Evolutionary conservation across 345 rosid genomes (phyloP), one percentile per base, ranked within the genome.

Genomic region (Bruguiera parviflora): DNA sequence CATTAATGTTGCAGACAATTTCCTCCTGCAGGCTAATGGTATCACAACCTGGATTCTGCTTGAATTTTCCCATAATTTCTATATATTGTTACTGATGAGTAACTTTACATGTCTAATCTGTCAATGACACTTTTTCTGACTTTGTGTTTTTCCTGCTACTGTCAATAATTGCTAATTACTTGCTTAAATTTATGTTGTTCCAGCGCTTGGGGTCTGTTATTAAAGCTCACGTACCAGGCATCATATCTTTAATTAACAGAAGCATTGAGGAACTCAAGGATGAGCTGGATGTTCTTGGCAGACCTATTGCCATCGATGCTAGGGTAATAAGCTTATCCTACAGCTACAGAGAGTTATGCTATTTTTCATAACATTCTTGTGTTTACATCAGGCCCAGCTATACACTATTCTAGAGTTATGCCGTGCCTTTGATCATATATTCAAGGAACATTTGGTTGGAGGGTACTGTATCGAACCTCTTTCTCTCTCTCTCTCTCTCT

Each of bases 401-500:
- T 87, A 89, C 79, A 87, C 86, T 39, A 84, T 93, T 65, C 71
- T 93, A 80, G 97, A 87, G 78, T 77, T 93, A 37, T 90, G 97
- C 55, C 90, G 94, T 67, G 96, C 93, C 70, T 90, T 93, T 58
- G 98, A 93, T 77, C 82, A 80, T 68, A 82, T 90, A 78, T 93
- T 90, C 81, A 93, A 90, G 86, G 98, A 93, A 77, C 98, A 93
- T 76, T 61, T 93, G 73, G 93, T 90, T 82, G 98, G 98, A 76
- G 96, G 98, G 98, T 93, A 87, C 51, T 1, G 4, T 33, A 22
- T 9, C 21, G 39, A 62, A 7, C 20, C 25, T 25, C 25, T 35
- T 20, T 11, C 15, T 63, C 33, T 15, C 2, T 39, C 4, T 43
- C 49, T 43, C 49, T 39, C 46, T 39, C 4, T 39, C 8, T 39